Base-by-base conservation (phyloP, 2,329 filamentous ascomycete genomes). In the Colletotrichum paranaense region DNA sequence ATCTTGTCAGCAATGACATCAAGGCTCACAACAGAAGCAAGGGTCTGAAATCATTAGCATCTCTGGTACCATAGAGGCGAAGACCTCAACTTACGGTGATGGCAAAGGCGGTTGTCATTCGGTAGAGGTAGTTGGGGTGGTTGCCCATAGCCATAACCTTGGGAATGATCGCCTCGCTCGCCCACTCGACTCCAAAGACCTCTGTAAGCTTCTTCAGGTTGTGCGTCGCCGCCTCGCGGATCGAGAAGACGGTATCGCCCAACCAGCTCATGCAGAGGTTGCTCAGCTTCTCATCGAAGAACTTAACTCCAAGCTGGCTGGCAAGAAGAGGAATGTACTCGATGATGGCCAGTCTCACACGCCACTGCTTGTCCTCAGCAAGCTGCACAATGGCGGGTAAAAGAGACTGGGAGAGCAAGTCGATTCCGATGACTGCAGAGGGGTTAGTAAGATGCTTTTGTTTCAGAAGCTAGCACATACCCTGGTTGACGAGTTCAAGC, bases 61-160 rank as follows among this genome's bases (percentile, higher is more conserved):
- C n/a, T 28, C 46, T n/a, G 26, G n/a, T 30, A 75, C 72, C 76
- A 70, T 53, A 75, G 32, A 32, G n/a, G 52, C 42, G 56, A 60
- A 32, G 49, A n/a, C 22, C 12, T 7, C 9, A 5, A 90, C 94
- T 88, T 89, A 99, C 97, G 78, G 95, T 96, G 77, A 99, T 97
- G 75, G 97, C 97, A 83, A 99, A 99, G 86, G 96, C 98, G n/a
- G 97, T 99, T 11, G 97, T 99, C 97, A 99, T 99, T 82, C 97
- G 91, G 89, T 99, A 99, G 66, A 99, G 92, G 83, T 99, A 99
- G 87, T 99, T 99, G 74, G 96, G 95, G 83, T 99, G 97, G 81
- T 95, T 94, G 73, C 97, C 97, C 97, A 99, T 98, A 49, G 94
- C 94, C 90, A 98, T 97, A 76, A 99, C 97, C 88, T 98, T 98